A percentile compares a stretch with the other conserved stretches of the same genome.
phyloP scores from a whole-genome alignment of 306 rosid genomes.

The Rosa persica region DNA sequence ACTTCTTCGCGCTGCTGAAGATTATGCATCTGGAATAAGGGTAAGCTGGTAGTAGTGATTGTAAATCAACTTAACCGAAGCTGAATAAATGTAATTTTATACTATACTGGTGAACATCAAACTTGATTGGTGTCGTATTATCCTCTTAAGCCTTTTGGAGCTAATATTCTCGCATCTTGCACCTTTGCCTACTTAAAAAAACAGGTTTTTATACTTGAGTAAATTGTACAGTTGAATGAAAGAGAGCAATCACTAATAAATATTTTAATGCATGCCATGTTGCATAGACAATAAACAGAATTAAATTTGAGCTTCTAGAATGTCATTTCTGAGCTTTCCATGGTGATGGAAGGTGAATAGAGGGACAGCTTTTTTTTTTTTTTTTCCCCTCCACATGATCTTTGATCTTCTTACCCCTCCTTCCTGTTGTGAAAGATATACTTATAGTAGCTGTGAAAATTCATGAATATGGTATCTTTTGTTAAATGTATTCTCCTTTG shows the following conservation, averaged over 20 bases:
- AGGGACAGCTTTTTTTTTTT: neutral
- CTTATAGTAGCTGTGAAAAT: neutral
- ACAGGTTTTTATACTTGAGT: neutral
- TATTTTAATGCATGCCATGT: neutral
- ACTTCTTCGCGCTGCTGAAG: conserved; percentile 99
- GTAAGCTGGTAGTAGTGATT: conserved; percentile 50
- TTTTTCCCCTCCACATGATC: neutral
- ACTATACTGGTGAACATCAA: conserved; percentile 14
- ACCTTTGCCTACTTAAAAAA: neutral
- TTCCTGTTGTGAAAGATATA: neutral
- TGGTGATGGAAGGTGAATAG: neutral
- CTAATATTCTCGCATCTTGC: neutral
- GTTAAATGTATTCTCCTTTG: conserved; percentile 12
- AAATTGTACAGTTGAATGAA: neutral
- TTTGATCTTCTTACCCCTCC: neutral
- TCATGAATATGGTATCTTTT: neutral
- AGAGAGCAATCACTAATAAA: neutral
- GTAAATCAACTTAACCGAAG: neutral
- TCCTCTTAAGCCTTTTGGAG: conserved; percentile 3
- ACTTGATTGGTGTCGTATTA: neutral
- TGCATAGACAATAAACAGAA: neutral
- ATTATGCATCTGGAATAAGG: conserved; percentile 96
- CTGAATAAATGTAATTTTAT: conserved; percentile 6
- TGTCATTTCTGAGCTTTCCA: neutral
- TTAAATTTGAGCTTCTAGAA: conserved; percentile 4